These are phyloP conservation scores for Plasmodium ovale DNA, from an alignment of 169 alveolate species.

Conservation along the genomic window DNA sequence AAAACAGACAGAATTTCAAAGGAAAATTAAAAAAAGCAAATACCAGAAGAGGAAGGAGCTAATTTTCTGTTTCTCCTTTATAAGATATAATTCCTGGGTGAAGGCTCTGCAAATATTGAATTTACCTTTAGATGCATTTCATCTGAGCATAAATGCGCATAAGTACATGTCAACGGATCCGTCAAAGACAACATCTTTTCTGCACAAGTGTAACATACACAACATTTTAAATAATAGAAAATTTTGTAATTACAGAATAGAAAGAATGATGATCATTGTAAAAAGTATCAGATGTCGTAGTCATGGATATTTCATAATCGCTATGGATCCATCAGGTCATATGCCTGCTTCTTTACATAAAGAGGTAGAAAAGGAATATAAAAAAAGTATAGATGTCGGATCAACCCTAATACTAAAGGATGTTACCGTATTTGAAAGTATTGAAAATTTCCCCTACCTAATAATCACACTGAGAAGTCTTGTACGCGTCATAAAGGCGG, in stretches of 20 bases:
- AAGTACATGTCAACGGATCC: slow-evolving; percentile 6
- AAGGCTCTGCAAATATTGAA: slow-evolving; percentile 51
- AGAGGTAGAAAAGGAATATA: slow-evolving; percentile 68
- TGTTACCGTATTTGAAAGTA: slow-evolving; percentile 63
- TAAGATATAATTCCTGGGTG: slow-evolving; percentile 61
- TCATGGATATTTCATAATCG: slow-evolving; percentile 57
- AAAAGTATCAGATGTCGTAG: slow-evolving; percentile 44
- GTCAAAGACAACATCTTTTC: slow-evolving; percentile 9
- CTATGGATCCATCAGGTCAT: slow-evolving; percentile 74
- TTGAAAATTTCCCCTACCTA: slow-evolving; percentile 57
- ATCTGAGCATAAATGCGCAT: slow-evolving; percentile 57
- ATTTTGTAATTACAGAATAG: slow-evolving; percentile 45
- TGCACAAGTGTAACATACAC: slow-evolving; percentile 57
- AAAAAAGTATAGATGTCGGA: slow-evolving; percentile 52
- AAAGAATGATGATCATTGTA: slow-evolving; percentile 41
- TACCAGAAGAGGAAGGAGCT: slow-evolving; percentile 32
- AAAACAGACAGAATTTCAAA: too few species aligned
- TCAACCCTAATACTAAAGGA: slow-evolving; percentile 54
- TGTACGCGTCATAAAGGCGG: slow-evolving; percentile 62
- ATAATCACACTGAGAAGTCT: slow-evolving; percentile 65
- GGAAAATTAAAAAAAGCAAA: too few species aligned
- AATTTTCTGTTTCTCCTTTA: slow-evolving; percentile 61
- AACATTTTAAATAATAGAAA: slow-evolving; percentile 48
- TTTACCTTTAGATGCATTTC: slow-evolving; percentile 59
- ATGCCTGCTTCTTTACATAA: slow-evolving; percentile 76